Percentiles rank a stretch among this genome's conserved stretches.
Conservation (phyloP, 2,329 filamentous ascomycete genomes). For the Plenodomus tracheiphilus region DNA sequence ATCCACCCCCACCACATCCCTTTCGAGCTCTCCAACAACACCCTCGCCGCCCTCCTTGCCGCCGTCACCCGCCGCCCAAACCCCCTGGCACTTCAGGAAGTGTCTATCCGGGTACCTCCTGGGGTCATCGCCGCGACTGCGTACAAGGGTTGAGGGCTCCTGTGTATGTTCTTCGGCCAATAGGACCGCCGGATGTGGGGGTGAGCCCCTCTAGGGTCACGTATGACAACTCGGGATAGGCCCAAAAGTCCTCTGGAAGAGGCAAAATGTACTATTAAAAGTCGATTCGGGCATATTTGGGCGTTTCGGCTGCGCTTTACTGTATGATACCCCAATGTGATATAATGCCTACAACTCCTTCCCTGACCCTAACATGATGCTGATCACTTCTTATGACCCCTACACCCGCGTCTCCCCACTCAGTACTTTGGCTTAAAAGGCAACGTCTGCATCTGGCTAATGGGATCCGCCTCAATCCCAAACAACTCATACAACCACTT, state of each 20-base stretch:
- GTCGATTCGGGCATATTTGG: neutral
- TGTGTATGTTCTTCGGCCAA: neutral
- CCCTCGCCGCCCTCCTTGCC: constrained; percentile 7
- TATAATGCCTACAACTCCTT: neutral
- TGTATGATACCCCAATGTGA: neutral
- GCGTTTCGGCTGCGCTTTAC: neutral
- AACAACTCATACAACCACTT: constrained; percentile 56
- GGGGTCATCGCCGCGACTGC: constrained; percentile 4
- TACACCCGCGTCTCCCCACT: neutral
- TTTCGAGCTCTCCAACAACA: constrained; percentile 3
- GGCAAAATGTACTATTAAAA: neutral
- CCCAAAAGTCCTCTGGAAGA: neutral
- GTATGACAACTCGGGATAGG: neutral
- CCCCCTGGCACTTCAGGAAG: neutral
- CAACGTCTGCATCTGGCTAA: constrained; percentile 52
- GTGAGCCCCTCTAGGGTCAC: neutral
- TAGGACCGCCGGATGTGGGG: neutral
- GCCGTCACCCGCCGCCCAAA: constrained; percentile 6
- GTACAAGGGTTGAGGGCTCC: neutral
- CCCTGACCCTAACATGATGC: neutral
- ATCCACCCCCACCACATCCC: constrained; percentile 6
- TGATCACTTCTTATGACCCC: neutral
- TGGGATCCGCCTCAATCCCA: constrained; percentile 48
- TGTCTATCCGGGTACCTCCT: constrained; percentile 1
- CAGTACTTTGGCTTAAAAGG: constrained; percentile 52